Conservation (phyloP, 140 eudicot genomes). For the Senecio squalidus region DNA sequence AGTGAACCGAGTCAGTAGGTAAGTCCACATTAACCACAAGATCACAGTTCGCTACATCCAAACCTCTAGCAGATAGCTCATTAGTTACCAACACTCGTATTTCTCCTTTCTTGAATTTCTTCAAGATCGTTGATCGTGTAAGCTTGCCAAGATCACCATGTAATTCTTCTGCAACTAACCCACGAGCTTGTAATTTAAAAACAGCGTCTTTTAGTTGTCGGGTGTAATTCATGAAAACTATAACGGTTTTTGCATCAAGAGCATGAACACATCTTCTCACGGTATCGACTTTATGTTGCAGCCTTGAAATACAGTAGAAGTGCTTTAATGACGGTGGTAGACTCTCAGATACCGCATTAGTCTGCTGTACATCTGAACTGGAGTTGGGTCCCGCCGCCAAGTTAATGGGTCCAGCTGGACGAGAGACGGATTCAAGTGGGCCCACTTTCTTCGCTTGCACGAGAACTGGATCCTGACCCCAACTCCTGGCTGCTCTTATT, state of each 20-base stretch:
- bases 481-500: slow-evolving; percentile 74
- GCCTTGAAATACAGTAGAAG: slow-evolving; percentile 63
- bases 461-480: slow-evolving; percentile 81
- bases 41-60: slow-evolving; percentile 85
- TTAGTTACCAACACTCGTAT: slow-evolving; percentile 70
- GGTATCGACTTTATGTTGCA: slow-evolving; percentile 86
- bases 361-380: slow-evolving; percentile 26
- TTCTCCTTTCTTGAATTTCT: slow-evolving; percentile 79
- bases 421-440: slow-evolving; percentile 52
- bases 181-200: slow-evolving; percentile 79
- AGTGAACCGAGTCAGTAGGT: slow-evolving; percentile 90
- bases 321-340: slow-evolving; percentile 78
- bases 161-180: slow-evolving; percentile 72
- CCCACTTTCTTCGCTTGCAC: slow-evolving; percentile 69
- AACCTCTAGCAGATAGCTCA: slow-evolving; percentile 93
- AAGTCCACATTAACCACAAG: slow-evolving; percentile 87
- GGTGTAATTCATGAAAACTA: slow-evolving; percentile 86
- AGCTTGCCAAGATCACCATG: slow-evolving; percentile 95
- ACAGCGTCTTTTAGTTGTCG: slow-evolving; percentile 86
- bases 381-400: slow-evolving; percentile 35
- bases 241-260: slow-evolving; percentile 76
- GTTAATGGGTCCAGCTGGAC: slow-evolving; percentile 48
- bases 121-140: slow-evolving; percentile 68
- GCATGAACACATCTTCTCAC: slow-evolving; percentile 89
- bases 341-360: slow-evolving; percentile 44